Conservation (phyloP, 108 stramenopile species). For the Cyclotella choctawhatcheeana region DNA sequence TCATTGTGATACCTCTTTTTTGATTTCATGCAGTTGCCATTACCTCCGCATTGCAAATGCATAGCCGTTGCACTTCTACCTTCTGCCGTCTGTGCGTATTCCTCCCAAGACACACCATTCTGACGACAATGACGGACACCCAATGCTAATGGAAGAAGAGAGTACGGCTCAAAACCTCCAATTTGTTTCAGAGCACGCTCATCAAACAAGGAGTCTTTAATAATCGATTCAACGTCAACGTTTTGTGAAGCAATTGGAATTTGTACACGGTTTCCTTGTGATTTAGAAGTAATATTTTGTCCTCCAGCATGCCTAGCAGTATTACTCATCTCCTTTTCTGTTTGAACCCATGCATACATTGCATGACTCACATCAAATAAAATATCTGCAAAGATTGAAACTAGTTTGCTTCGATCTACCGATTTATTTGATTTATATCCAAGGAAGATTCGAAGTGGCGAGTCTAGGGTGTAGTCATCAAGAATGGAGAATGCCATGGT, state of each 20-base stretch:
- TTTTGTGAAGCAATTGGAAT: not conserved
- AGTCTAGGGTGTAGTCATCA: constrained; percentile 12
- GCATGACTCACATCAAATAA: constrained; percentile 68
- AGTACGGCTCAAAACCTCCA: constrained; percentile 49
- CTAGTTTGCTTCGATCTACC: constrained; percentile 26
- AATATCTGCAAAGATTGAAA: constrained; percentile 40
- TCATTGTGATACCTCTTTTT: constrained; percentile 24
- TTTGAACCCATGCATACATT: constrained; percentile 58
- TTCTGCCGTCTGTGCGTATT: constrained; percentile 35
- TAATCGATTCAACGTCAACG: constrained; percentile 10
- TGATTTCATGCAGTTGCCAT: not conserved
- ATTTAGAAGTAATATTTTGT: not conserved
- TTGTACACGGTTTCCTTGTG: not conserved
- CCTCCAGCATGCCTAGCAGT: too few species aligned
- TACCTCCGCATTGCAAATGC: not conserved
- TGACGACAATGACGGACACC: constrained; percentile 39
- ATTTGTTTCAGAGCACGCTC: constrained; percentile 42
- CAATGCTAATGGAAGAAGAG: constrained; percentile 49
- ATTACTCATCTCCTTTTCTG: constrained; percentile 33
- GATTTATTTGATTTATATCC: constrained; percentile 54
- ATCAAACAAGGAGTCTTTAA: constrained; percentile 42
- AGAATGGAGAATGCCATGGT: constrained; percentile 34
- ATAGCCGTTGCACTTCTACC: constrained; percentile 28
- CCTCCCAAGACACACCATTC: constrained; percentile 34
- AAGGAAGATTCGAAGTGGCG: constrained; percentile 44